phyloP scores from a whole-genome alignment of 2,329 filamentous ascomycete genomes.

The Penicillium sp. region DNA sequence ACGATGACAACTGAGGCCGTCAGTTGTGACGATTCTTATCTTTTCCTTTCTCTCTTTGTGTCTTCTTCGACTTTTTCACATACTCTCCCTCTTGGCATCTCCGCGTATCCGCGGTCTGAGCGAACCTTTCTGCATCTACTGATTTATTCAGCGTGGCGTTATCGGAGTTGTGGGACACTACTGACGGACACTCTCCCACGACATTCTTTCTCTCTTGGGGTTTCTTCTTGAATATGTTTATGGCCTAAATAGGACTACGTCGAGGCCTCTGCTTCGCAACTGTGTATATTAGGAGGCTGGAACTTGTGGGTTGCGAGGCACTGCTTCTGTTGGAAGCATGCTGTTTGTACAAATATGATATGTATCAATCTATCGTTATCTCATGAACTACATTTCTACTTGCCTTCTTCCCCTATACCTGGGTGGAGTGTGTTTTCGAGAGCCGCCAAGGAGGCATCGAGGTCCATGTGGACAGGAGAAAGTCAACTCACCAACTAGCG shows the following conservation, averaged over 20 bases:
- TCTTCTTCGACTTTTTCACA: background rate
- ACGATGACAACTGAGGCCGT: constrained; percentile 31
- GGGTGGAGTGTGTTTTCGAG: background rate
- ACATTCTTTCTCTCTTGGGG: constrained; percentile 7
- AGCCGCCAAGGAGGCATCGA: background rate
- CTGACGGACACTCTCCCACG: constrained; percentile 27
- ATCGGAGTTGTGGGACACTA: constrained; percentile 16
- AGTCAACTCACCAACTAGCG: background rate
- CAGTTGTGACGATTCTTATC: background rate
- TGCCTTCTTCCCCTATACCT: background rate
- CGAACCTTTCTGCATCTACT: constrained; percentile 14
- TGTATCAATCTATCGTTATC: background rate
- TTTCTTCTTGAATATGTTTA: constrained; percentile 5
- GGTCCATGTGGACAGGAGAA: background rate
- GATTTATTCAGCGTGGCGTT: constrained; percentile 29
- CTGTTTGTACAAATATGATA: constrained; percentile 3
- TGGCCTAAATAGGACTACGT: constrained; percentile 13
- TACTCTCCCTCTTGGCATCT: constrained; percentile 7
- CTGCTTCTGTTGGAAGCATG: background rate
- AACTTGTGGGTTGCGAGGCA: background rate
- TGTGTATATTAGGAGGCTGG: constrained; percentile 18
- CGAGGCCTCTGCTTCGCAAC: constrained; percentile 9
- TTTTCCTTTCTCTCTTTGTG: background rate
- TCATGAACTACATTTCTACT: background rate
- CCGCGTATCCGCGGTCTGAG: background rate